Conservation (phyloP, 140 eudicot species). For the Eryngium alpinum region DNA sequence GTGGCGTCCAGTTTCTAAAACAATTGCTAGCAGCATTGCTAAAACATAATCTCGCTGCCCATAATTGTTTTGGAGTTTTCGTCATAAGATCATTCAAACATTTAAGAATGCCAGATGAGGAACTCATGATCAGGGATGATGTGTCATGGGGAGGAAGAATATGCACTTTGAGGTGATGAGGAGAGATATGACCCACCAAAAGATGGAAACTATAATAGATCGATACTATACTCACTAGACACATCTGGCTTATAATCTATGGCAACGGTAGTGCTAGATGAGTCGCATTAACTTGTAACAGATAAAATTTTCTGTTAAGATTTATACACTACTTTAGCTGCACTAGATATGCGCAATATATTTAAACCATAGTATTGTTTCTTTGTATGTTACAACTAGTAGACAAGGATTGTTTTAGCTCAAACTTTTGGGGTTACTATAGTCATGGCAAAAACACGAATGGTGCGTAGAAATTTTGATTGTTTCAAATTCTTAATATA, state of each 20-base stretch:
- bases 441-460: background rate
- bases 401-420: background rate
- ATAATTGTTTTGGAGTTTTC: conserved; percentile 50
- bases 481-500: background rate
- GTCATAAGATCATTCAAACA: conserved; percentile 47
- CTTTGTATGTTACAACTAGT: background rate
- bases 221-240: conserved; percentile 27
- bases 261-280: conserved; percentile 50
- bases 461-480: background rate
- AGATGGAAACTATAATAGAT: conserved; percentile 39
- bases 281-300: conserved; percentile 44
- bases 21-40: conserved; percentile 74
- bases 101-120: conserved; percentile 70
- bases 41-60: conserved; percentile 64
- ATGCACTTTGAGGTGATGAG: conserved; percentile 91
- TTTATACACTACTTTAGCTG: background rate
- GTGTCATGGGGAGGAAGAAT: conserved; percentile 92
- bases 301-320: background rate
- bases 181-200: conserved; percentile 58
- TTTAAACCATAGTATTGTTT: background rate
- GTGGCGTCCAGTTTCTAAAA: conserved; percentile 53
- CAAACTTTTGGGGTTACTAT: background rate
- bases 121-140: conserved; percentile 75
- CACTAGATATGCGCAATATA: background rate
- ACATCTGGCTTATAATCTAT: conserved; percentile 34